Evolutionary conservation across 2,329 filamentous ascomycete species (phyloP).

Genomic region (Didymella pomorum): DNA sequence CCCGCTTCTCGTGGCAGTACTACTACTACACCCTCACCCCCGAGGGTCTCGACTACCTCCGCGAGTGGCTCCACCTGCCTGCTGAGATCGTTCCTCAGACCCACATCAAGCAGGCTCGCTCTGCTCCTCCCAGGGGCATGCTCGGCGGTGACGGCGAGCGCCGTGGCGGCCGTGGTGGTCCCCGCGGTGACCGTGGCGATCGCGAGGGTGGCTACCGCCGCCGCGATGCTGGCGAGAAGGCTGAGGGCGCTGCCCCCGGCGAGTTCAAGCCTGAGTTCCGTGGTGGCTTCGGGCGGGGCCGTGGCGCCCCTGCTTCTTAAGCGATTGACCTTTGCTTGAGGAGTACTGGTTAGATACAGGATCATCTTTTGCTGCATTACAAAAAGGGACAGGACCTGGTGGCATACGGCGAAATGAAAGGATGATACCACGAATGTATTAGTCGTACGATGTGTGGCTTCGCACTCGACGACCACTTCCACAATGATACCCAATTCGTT

Average conservation of each 20-base stretch:
- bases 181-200: conserved; percentile 69
- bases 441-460: conserved; percentile 37
- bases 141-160: conserved; percentile 84
- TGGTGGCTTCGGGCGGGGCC: conserved; percentile 54
- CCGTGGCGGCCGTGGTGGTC: conserved; percentile 79
- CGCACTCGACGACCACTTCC: conserved; percentile 40
- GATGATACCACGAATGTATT: conserved; percentile 51
- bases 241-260: conserved; percentile 51
- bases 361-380: conserved; percentile 45
- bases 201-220: conserved; percentile 79
- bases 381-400: conserved; percentile 46
- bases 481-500: conserved; percentile 50
- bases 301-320: conserved; percentile 50
- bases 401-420: conserved; percentile 50
- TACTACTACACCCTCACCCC: conserved; percentile 99
- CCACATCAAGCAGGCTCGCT: conserved; percentile 99
- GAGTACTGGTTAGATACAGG: conserved; percentile 31
- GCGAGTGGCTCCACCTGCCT: conserved; percentile 99
- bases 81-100: conserved; percentile 99
- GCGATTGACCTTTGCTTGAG: conserved; percentile 34
- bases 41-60: conserved; percentile 99
- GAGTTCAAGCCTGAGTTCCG: conserved; percentile 56
- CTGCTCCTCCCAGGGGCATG: conserved; percentile 97
- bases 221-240: conserved; percentile 71
- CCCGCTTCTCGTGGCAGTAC: conserved; percentile 81